A percentile compares a stretch with the other conserved stretches of the same genome.
Evolutionary conservation across 2,329 filamentous ascomycete genomes (phyloP).

Genomic region (Neonectria coccinea): DNA sequence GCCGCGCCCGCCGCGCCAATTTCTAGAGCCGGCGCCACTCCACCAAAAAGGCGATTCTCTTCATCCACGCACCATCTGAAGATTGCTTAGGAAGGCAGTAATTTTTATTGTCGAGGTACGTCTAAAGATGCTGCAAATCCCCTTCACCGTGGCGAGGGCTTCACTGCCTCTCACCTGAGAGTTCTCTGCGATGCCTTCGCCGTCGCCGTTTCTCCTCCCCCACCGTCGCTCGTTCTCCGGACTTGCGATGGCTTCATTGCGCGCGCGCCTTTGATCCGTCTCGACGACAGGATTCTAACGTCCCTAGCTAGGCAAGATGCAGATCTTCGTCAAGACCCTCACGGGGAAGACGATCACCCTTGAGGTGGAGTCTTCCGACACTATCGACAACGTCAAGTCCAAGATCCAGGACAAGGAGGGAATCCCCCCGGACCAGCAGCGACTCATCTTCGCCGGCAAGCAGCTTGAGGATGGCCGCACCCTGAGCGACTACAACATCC

Average conservation of each 20-base stretch:
- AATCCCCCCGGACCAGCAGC: constrained; percentile 98
- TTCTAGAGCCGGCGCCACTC: constrained; percentile 50
- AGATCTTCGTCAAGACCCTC: constrained; percentile 85
- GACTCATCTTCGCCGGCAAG: constrained; percentile 99
- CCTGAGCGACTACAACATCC: constrained; percentile 99
- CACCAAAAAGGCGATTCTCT: constrained; percentile 44
- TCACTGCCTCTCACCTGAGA: constrained; percentile 51
- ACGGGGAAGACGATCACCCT: constrained; percentile 99
- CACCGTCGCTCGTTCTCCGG: constrained; percentile 25
- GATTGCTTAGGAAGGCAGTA: constrained; percentile 74
- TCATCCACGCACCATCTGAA: constrained; percentile 63
- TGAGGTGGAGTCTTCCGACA: constrained; percentile 99
- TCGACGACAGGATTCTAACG: constrained; percentile 53
- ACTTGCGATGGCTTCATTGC: constrained; percentile 23
- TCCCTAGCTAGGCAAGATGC: constrained; percentile 72
- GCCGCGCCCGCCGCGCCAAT: constrained; percentile 30
- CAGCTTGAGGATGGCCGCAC: constrained; percentile 99
- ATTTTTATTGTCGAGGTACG: constrained; percentile 71
- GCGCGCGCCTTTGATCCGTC: constrained; percentile 15
- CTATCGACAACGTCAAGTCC: constrained; percentile 99
- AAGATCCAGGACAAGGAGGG: constrained; percentile 99
- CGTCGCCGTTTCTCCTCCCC: constrained; percentile 11
- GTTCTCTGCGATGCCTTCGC: constrained; percentile 39
- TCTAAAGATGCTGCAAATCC: constrained; percentile 63
- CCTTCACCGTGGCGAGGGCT: constrained; percentile 44